phyloP scores from a whole-genome alignment of 345 rosid species.

The Microthlaspi erraticum region DNA sequence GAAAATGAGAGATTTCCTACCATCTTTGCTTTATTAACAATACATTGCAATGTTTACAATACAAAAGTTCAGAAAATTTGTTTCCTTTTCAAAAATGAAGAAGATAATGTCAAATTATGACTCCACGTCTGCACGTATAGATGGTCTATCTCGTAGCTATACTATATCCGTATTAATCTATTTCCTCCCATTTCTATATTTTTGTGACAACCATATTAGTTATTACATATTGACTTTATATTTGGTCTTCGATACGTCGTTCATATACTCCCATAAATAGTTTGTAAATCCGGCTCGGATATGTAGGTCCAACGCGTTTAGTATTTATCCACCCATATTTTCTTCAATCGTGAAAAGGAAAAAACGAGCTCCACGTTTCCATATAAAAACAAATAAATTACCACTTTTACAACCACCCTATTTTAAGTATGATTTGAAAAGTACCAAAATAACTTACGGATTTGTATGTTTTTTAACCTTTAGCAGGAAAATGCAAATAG shows the following conservation, averaged over 20 bases:
- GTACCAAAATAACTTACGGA: background rate
- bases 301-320: conserved; percentile 33
- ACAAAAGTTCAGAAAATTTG: background rate
- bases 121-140: conserved; percentile 1
- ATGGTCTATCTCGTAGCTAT: conserved; percentile 6
- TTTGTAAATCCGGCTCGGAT: conserved; percentile 26
- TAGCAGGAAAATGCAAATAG: background rate
- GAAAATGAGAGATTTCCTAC: background rate
- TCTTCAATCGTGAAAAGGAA: background rate
- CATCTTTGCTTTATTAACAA: background rate
- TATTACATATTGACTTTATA: conserved; percentile 20
- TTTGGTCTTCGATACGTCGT: conserved; percentile 9
- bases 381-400: background rate
- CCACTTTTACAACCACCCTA: background rate
- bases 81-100: background rate
- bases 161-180: background rate
- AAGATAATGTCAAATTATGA: conserved; percentile 11
- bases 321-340: conserved; percentile 15
- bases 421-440: background rate
- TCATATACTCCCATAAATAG: conserved; percentile 6
- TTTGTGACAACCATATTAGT: conserved; percentile 8
- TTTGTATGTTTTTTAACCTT: background rate
- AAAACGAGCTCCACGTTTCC: conserved; percentile 20
- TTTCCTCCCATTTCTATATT: background rate
- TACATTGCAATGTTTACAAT: background rate